A percentile compares a stretch with the other conserved stretches of the same genome.
Evolutionary conservation across 306 rosid genomes (phyloP).

Genomic region (Rubus idaeus): DNA sequence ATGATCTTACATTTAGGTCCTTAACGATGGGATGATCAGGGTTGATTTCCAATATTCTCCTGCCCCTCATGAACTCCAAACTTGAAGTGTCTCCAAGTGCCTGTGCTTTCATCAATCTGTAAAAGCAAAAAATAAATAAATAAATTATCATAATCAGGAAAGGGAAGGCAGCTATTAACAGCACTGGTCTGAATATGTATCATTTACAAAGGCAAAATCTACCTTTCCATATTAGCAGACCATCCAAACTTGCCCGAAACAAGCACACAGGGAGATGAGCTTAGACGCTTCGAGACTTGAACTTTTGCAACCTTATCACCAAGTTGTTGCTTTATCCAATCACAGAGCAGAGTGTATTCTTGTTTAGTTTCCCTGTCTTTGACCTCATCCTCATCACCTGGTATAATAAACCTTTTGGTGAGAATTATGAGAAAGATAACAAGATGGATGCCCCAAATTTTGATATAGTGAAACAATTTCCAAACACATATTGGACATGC

Average conservation of each 20-base stretch:
- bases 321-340: slow-evolving; percentile 97
- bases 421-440: slow-evolving; percentile 15
- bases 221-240: slow-evolving; percentile 99
- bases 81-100: slow-evolving; percentile 94
- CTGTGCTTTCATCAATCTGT: slow-evolving; percentile 98
- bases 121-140: slow-evolving; percentile 6
- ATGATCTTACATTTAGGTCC: slow-evolving; percentile 72
- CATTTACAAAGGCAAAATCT: slow-evolving; percentile 10
- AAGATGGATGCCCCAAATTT: background rate
- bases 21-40: slow-evolving; percentile 89
- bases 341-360: slow-evolving; percentile 83
- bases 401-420: slow-evolving; percentile 18
- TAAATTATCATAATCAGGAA: background rate
- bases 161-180: background rate
- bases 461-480: background rate
- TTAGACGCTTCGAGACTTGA: slow-evolving; percentile 90
- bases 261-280: slow-evolving; percentile 99
- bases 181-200: background rate
- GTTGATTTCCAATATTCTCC: slow-evolving; percentile 95
- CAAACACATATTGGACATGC: background rate
- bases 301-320: slow-evolving; percentile 96
- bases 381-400: slow-evolving; percentile 95
- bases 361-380: slow-evolving; percentile 84
- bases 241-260: slow-evolving; percentile 99
- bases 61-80: slow-evolving; percentile 97